These are phyloP conservation scores for Hondaea fermentalgiana DNA, from an alignment of 108 stramenopile genomes.

Conservation along the genomic window DNA sequence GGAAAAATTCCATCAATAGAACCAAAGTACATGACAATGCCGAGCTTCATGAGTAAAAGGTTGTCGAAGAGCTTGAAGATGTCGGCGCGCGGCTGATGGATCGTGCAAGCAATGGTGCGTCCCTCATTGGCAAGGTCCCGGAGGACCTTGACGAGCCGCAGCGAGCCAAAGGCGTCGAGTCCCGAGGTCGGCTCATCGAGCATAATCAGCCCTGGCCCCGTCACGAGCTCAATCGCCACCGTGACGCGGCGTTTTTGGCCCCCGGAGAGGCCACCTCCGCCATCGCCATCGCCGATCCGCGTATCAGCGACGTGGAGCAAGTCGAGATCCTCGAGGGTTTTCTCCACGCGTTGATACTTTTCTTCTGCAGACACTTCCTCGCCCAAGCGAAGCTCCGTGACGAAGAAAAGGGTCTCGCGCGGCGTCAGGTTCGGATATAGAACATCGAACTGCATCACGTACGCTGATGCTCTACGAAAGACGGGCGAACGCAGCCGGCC, in stretches of 20 bases:
- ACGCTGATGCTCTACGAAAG: not conserved
- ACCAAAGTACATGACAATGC: conserved; percentile 41
- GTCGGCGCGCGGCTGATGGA: conserved; percentile 39
- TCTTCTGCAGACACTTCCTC: not conserved
- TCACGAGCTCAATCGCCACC: conserved; percentile 57
- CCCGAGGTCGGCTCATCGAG: conserved; percentile 68
- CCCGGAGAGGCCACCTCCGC: not conserved
- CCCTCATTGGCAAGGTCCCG: conserved; percentile 47
- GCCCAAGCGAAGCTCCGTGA: not conserved
- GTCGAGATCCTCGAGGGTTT: not conserved
- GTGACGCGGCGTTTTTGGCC: conserved; percentile 13
- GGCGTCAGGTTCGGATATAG: not conserved
- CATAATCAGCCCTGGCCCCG: conserved; percentile 40
- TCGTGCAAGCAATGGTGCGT: conserved; percentile 41
- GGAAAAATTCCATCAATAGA: conserved; percentile 10
- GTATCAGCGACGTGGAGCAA: not conserved
- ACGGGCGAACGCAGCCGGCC: not conserved
- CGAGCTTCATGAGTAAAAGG: conserved; percentile 33
- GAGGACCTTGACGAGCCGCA: conserved; percentile 56
- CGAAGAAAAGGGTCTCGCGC: not conserved
- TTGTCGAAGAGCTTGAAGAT: conserved; percentile 35
- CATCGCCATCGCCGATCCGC: not conserved
- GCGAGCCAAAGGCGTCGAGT: conserved; percentile 57
- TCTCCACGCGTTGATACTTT: not conserved
- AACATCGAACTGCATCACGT: conserved; percentile 4